Base-by-base conservation (phyloP, 2,329 filamentous ascomycete species). In the Didymella segeticola region DNA sequence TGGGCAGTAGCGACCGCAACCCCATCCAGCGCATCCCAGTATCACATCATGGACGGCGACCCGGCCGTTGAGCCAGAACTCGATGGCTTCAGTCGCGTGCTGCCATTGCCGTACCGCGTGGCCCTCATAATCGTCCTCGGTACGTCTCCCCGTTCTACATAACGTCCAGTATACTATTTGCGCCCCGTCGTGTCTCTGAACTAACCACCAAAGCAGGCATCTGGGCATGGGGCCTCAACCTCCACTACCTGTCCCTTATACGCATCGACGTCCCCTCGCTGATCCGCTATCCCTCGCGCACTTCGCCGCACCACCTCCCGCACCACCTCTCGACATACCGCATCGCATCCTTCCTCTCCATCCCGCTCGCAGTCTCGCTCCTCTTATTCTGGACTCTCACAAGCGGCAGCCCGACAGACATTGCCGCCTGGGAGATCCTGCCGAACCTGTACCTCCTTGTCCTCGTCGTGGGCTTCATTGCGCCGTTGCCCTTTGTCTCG, bases 151-250 rank as follows among this genome's bases (percentile, higher is more conserved):
- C 3, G 20, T 25, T 7, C 31, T n/a, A 38, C 29, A n/a, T 23
- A 10, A 14, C 34, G 20, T 6, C 8, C 12, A 37, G 34, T 20
- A 14, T 6, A n/a, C 11, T 4, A 12, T n/a, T n/a, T 23, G 19
- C 34, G 34, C 34, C 20, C 12, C 5, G 14, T 29, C 27, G 19
- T 7, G 19, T n/a, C 6, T 27, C 19, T 19, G 43, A 29, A 42
- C 34, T 30, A 14, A 43, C 37, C 12, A n/a, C 43, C 9, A 31
- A 42, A 39, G 8, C 31, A 96, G 92, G 91, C 64, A 88, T 96
- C 69, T 98, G 93, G 93, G 92, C 91, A 73, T 99, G 93, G 92
- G 92, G 89, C 62, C 77, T 89, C 65, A 98, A 97, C 78, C 85
- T 98, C 33, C 92, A 97, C 72, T 93, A 91, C 77, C 86, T 98